Conservation (phyloP, 1,284 basidiomycete species). For the Boletus austroedulis region DNA sequence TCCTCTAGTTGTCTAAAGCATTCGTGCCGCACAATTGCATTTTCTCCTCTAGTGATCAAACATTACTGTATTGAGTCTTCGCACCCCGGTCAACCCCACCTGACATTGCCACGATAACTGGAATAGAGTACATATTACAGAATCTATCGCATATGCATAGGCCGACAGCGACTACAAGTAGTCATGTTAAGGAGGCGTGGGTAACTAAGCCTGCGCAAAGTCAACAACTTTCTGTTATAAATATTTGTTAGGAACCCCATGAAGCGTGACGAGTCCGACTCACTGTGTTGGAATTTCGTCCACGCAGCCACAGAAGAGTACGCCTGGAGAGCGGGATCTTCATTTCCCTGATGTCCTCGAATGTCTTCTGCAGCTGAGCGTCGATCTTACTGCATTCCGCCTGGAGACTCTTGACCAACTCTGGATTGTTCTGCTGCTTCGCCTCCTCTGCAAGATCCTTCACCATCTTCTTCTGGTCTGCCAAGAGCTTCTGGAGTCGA, state of each 20-base stretch:
- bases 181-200: too few relatives aligned
- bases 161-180: too few relatives aligned
- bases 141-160: too few relatives aligned
- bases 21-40: too few relatives aligned
- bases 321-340: constrained; percentile 22
- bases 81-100: too few relatives aligned
- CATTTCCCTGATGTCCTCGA: constrained; percentile 17
- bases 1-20: too few relatives aligned
- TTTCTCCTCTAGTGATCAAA: too few relatives aligned
- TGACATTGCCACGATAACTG: too few relatives aligned
- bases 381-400: constrained; percentile 6
- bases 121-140: too few relatives aligned
- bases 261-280: neutral
- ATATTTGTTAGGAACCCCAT: neutral
- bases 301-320: constrained; percentile 5
- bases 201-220: too few relatives aligned
- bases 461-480: constrained; percentile 12
- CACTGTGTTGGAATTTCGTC: constrained; percentile 10
- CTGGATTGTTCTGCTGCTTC: constrained; percentile 6
- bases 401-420: constrained; percentile 3
- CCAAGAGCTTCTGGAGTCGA: constrained; percentile 18
- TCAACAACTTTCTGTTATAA: constrained; percentile 8
- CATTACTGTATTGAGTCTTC: too few relatives aligned
- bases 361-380: constrained; percentile 12
- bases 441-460: constrained; percentile 16